These are phyloP conservation scores for Suillus americanus DNA, from an alignment of 768 basidiomycete species.

Conservation along the genomic window DNA sequence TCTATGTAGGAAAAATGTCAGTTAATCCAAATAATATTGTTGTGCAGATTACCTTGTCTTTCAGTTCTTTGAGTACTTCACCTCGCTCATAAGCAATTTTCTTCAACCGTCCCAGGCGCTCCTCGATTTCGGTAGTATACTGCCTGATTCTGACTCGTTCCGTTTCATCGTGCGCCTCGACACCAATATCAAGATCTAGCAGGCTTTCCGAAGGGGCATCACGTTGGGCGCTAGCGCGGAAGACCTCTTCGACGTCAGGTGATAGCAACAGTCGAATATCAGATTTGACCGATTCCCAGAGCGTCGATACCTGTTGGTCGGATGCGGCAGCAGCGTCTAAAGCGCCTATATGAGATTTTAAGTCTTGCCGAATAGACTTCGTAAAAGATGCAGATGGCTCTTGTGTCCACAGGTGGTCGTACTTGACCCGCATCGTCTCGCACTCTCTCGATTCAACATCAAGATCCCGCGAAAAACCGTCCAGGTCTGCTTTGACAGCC, in stretches of 20 bases:
- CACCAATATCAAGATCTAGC: conserved; percentile 72
- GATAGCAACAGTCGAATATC: conserved; percentile 68
- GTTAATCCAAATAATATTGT: conserved; percentile 1
- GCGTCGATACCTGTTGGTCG: conserved; percentile 67
- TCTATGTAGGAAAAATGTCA: conserved; percentile 40
- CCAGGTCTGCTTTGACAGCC: conserved; percentile 58
- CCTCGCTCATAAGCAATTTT: conserved; percentile 84
- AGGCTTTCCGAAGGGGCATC: conserved; percentile 44
- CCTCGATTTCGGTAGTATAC: conserved; percentile 74
- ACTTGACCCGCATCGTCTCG: conserved; percentile 85
- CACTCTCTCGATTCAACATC: conserved; percentile 86
- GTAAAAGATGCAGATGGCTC: conserved; percentile 75
- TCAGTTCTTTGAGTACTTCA: conserved; percentile 89
- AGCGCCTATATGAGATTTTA: conserved; percentile 71
- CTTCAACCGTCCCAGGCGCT: conserved; percentile 71
- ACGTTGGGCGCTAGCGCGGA: conserved; percentile 49
- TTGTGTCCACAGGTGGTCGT: conserved; percentile 86
- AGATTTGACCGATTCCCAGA: conserved; percentile 70
- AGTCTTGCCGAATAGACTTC: conserved; percentile 69
- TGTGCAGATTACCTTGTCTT: conserved; percentile 73
- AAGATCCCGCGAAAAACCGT: conserved; percentile 60
- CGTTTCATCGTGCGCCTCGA: conserved; percentile 59
- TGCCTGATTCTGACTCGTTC: conserved; percentile 68
- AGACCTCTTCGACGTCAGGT: conserved; percentile 61
- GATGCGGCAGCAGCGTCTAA: conserved; percentile 77